Percentiles rank a stretch among this genome's conserved stretches.
phyloP scores from a whole-genome alignment of 139 green algal genomes.

The Axilococcus clingmanii region DNA sequence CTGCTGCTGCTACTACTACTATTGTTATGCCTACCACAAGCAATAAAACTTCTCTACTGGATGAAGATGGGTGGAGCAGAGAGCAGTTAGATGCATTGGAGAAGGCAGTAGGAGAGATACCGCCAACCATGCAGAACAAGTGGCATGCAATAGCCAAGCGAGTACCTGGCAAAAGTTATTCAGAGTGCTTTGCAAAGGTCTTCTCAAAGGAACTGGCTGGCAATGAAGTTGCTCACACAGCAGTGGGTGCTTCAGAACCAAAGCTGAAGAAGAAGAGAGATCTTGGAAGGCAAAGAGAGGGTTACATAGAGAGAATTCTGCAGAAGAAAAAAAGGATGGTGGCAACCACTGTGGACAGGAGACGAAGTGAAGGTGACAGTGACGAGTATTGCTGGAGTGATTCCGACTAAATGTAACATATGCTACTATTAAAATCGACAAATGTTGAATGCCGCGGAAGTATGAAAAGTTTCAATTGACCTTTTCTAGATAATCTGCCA shows the following conservation, averaged over 20 bases:
- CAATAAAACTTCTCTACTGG: no score
- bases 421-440: no score
- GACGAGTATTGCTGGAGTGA: constrained; percentile 15
- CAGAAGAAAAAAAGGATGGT: not conserved
- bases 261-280: not conserved
- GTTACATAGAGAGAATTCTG: no score
- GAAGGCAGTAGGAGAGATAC: constrained; percentile 3
- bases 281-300: not conserved
- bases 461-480: no score
- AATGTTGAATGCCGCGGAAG: no score
- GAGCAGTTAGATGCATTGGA: constrained; percentile 7
- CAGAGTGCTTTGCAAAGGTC: constrained; percentile 9
- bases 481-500: no score
- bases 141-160: constrained; percentile 6
- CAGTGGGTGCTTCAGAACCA: no score
- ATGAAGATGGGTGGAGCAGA: constrained; percentile 3
- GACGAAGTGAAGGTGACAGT: not conserved
- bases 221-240: no score
- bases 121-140: constrained; percentile 8
- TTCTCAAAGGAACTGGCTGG: constrained; percentile 5
- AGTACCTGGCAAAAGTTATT: constrained; percentile 1
- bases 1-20: no score
- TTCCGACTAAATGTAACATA: constrained; percentile 2
- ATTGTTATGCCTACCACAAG: no score
- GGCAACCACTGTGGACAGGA: not conserved